phyloP scores from a whole-genome alignment of 2,329 filamentous ascomycete species.

The Mycosphaerella sp. region DNA sequence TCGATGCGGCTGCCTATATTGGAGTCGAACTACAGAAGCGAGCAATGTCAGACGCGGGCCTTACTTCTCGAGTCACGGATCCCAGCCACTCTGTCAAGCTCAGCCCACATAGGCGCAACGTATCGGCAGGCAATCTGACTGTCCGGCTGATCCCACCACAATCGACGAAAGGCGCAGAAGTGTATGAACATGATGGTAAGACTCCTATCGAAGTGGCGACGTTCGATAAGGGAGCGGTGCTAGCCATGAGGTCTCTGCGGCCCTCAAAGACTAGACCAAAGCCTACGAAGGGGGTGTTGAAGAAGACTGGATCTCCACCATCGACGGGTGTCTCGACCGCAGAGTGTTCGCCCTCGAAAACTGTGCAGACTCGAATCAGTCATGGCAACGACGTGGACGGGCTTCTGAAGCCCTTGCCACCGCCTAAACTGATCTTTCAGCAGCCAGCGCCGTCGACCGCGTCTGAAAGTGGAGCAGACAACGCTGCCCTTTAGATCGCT shows the following conservation, averaged over 20 bases:
- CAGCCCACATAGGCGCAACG: constrained; percentile 1
- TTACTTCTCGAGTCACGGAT: background rate
- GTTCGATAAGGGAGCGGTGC: constrained; percentile 1
- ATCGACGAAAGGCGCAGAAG: background rate
- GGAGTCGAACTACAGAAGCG: constrained; percentile 3
- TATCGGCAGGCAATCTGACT: background rate
- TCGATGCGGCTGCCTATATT: background rate
- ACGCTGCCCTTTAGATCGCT: background rate
- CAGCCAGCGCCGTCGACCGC: background rate
- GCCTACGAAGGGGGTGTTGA: constrained; percentile 19
- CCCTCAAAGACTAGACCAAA: constrained; percentile 12
- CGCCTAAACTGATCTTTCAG: background rate
- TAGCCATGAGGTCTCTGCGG: constrained; percentile 4
- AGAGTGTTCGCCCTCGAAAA: constrained; percentile 3
- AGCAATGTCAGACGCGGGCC: constrained; percentile 3
- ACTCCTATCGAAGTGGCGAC: constrained; percentile 11
- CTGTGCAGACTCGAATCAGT: background rate
- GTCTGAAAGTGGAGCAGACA: background rate
- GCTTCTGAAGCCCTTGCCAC: background rate
- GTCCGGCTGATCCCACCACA: background rate
- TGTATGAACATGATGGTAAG: background rate
- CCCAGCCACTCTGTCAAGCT: background rate
- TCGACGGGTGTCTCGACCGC: constrained; percentile 3
- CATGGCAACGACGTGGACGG: background rate
- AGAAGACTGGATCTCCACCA: constrained; percentile 11